A percentile compares a stretch with the other conserved stretches of the same genome.
Conservation (phyloP, 2,329 filamentous ascomycete genomes). For the Chalara sp. region DNA sequence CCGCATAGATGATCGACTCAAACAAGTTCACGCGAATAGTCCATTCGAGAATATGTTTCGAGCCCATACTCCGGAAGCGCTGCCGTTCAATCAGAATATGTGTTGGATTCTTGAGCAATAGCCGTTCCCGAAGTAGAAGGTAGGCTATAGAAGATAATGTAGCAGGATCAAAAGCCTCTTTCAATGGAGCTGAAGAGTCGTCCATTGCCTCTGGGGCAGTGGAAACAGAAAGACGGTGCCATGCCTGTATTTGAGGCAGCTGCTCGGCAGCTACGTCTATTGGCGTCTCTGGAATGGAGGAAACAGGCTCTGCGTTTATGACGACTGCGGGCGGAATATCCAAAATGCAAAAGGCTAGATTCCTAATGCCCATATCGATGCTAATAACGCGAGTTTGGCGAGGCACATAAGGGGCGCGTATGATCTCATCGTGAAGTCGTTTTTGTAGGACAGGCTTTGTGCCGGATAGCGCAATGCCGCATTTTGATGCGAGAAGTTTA, state of each 20-base stretch:
- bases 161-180: conserved; percentile 45
- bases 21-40: conserved; percentile 76
- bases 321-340: conserved; percentile 9
- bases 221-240: conserved; percentile 28
- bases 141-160: conserved; percentile 50
- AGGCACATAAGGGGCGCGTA: conserved; percentile 12
- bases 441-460: conserved; percentile 48
- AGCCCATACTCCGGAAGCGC: conserved; percentile 56
- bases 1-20: conserved; percentile 73
- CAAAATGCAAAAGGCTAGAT: conserved; percentile 68
- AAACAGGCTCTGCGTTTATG: background rate
- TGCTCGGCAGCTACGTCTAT: background rate
- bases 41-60: conserved; percentile 68
- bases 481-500: conserved; percentile 51
- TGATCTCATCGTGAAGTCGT: conserved; percentile 39
- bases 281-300: background rate
- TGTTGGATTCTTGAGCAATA: conserved; percentile 49
- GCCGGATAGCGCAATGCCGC: conserved; percentile 52
- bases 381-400: conserved; percentile 50
- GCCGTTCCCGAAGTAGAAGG: conserved; percentile 38
- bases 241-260: conserved; percentile 28
- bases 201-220: conserved; percentile 2
- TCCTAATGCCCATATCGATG: conserved; percentile 80
- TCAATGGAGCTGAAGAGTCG: conserved; percentile 20
- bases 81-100: conserved; percentile 63